These are phyloP conservation scores for Wallemia mellicola DNA, from an alignment of 1,284 basidiomycete species.

Conservation along the genomic window DNA sequence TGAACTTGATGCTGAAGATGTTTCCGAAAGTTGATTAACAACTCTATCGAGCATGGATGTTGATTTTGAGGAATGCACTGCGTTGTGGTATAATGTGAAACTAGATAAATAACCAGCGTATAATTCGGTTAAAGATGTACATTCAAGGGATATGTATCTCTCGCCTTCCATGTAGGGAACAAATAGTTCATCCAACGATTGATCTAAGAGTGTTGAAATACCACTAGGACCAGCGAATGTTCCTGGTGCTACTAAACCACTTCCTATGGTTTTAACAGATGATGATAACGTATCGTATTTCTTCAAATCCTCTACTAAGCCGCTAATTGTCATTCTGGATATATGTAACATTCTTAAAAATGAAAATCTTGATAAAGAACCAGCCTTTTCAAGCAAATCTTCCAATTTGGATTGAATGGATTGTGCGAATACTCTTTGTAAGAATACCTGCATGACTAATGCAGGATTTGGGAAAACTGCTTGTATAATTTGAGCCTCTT, in stretches of 20 bases:
- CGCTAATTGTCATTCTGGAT: conserved; percentile 45
- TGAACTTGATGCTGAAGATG: conserved; percentile 26
- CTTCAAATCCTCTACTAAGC: conserved; percentile 73
- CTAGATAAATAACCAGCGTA: conserved; percentile 42
- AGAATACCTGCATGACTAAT: conserved; percentile 94
- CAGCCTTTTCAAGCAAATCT: conserved; percentile 40
- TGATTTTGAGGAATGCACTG: conserved; percentile 43
- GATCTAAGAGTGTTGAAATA: conserved; percentile 62
- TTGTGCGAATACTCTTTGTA: conserved; percentile 93
- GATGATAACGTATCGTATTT: conserved; percentile 49
- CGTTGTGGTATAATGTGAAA: conserved; percentile 71
- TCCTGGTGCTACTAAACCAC: conserved; percentile 20
- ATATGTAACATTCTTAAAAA: conserved; percentile 75
- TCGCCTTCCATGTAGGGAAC: conserved; percentile 74
- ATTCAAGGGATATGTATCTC: conserved; percentile 75
- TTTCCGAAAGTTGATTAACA: conserved; percentile 58
- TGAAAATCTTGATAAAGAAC: conserved; percentile 50
- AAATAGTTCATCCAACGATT: conserved; percentile 83
- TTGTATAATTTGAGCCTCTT: conserved; percentile 92
- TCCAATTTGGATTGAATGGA: conserved; percentile 89
- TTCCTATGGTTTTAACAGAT: conserved; percentile 6
- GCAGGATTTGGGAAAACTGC: conserved; percentile 93
- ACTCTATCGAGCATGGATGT: conserved; percentile 67
- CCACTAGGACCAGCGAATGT: conserved; percentile 10
- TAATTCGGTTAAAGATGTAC: conserved; percentile 50